Base-by-base conservation (phyloP, 2,329 filamentous ascomycete genomes). In the Aureobasidium melanogenum region DNA sequence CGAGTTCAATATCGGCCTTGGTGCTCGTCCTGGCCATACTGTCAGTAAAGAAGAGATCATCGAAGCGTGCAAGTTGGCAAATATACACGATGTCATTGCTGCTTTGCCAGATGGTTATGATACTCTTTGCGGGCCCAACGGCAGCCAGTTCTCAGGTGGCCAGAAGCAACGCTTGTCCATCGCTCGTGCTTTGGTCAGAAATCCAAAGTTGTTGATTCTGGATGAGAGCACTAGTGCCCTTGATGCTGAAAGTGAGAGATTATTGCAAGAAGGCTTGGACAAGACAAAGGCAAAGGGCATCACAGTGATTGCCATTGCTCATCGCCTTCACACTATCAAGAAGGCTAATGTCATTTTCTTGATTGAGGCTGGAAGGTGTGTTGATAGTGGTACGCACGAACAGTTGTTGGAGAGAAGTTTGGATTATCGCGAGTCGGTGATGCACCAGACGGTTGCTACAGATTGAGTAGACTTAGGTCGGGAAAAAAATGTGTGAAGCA, bases 71-170 rank as follows among this genome's bases (percentile, higher is more conserved):
- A 80, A 80, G 61, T 73, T 87, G 17, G 86, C 86, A 38, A 87
- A 88, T 68, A 88, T 90, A 64, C 86, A 89, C 72, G 84, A 89
- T 28, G 84, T 82, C 26, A 87, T 90, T 66, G 74, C 77, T 61
- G 73, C 78, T 0, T 74, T 90, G 17, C 85, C 86, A 0, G 74
- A 86, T 15, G 85, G 85, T 0, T 89, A 89, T 68, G 74, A 86
- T 14, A 89, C 86, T 0, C 70, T 71, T n/a, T 74, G 72, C 62
- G 75, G 75, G 12, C 68, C 72, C 5, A 74, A 72, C 36, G 75
- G 75, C 7, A 74, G 70, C 32, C 71, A 74, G 48, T 67, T 78
- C 15, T 76, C 74, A 17, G 76, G 76, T 30, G 75, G 76, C 3
- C 76, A 78, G 52, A 69, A 72, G 32, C 76, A 78, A 62, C 69